Evolutionary conservation across 2,329 filamentous ascomycete genomes (phyloP), one percentile per base, ranked within the genome.

Genomic region (Penicillium sp.): DNA sequence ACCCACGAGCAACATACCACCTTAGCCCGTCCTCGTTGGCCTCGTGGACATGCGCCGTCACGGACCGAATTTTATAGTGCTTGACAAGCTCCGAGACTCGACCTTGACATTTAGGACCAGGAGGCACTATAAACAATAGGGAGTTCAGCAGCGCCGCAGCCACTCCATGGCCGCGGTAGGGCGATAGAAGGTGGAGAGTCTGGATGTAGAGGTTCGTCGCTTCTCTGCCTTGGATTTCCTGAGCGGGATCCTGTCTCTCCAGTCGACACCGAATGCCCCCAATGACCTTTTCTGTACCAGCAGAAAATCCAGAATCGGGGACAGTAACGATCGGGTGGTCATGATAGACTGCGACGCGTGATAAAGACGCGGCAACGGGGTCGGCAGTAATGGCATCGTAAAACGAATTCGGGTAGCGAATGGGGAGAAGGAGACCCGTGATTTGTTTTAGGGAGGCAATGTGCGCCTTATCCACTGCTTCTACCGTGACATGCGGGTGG

Each of bases 1-100:
- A 84, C 0, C 76, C 78, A 4, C 79, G 68, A 46, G 75, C 74
- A 30, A 60, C 57, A 63, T 84, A 84, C 80, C 80, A 84, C 33
- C 71, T 68, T 48, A 80, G 52, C 0, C 72, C 80, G 33, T 81
- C 78, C 13, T 72, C 68, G 40, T 83, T 83, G 15, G 72, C 74
- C 50, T 80, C 78, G 72, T 81, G 83, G 1, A 83, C 79, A 59
- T 84, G 80, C 8, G 80, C 80, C 2, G 76, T 79, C 14, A 83
- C 72, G 10, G 64, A 68, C 8, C 60, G 62, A 17, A 77, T 72
- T 17, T 72, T 70, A 47, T 80, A 75, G 39, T 73, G 64, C 20
- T 68, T 65, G 4, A 74, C 68, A 7, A 70, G 51, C 4, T 57
- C 48, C 8, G 67, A 69, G 3, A 67, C 54, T 2, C 40, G 49